Conservation (phyloP, 208 protist species). For the Leishmania gerbilli region DNA sequence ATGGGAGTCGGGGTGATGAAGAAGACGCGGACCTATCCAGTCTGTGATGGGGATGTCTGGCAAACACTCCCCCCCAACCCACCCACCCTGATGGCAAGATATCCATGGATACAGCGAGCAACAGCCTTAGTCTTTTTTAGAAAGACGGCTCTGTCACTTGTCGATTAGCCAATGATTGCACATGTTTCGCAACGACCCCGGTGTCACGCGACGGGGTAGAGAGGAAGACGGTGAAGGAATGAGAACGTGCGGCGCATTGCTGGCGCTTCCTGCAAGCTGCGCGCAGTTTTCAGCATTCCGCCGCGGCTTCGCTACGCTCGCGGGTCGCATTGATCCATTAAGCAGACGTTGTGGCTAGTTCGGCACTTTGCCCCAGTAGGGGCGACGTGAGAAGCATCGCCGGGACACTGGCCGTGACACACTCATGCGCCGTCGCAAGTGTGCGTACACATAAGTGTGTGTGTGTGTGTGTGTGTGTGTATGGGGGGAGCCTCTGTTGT, state of each 20-base stretch:
- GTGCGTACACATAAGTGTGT: background rate
- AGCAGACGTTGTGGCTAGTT: background rate
- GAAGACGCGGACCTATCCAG: background rate
- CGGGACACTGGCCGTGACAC: background rate
- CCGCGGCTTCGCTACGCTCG: background rate
- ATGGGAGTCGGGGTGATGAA: background rate
- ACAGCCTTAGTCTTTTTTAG: background rate
- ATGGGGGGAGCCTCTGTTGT: background rate
- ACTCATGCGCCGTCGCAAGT: background rate
- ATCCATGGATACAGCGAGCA: background rate
- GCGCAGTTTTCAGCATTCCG: background rate
- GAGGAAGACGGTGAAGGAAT: background rate
- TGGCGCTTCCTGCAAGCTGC: background rate
- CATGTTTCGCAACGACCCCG: background rate
- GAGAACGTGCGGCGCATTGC: background rate
- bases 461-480: too few relatives aligned
- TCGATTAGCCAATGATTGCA: background rate
- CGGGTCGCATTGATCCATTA: background rate
- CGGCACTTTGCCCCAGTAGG: too few relatives aligned
- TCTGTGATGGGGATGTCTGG: background rate
- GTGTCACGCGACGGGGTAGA: background rate
- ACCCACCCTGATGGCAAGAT: background rate
- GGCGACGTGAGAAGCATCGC: background rate
- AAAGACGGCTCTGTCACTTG: background rate
- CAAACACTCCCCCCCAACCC: background rate